Conservation (phyloP, 2,329 filamentous ascomycete species). For the Fusarium sacchari region DNA sequence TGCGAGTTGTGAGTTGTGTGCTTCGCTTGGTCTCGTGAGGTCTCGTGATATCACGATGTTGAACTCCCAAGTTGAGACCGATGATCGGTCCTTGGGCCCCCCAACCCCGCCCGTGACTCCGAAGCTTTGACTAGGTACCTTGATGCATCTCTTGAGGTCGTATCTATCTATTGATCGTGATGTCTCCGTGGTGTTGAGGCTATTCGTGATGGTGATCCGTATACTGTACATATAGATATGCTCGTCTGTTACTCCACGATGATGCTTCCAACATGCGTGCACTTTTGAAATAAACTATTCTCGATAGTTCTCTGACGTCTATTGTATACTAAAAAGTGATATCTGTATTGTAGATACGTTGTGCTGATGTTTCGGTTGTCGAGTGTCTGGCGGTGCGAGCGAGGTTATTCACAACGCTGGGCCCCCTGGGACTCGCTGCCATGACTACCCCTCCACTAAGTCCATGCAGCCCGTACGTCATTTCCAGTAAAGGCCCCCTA, state of each 20-base stretch:
- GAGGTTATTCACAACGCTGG: slow-evolving; percentile 17
- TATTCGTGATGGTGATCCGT: not conserved
- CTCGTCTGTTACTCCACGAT: not conserved
- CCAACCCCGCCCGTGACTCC: not conserved
- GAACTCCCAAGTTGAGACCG: not conserved
- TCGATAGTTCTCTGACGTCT: accelerated
- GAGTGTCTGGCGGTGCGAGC: not conserved
- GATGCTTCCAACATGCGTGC: not conserved
- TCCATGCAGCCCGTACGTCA: not conserved
- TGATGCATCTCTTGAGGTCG: accelerated
- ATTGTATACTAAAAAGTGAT: accelerated
- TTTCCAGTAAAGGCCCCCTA: not conserved
- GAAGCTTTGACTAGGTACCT: not conserved
- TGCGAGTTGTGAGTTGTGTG: slow-evolving; percentile 2
- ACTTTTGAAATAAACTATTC: not conserved
- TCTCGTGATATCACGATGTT: not conserved
- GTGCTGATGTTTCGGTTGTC: not conserved
- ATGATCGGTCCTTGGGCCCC: not conserved
- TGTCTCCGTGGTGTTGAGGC: slow-evolving; percentile 15
- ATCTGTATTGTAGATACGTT: accelerated
- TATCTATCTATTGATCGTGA: not conserved
- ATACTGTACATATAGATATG: not conserved
- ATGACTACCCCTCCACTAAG: slow-evolving; percentile 10
- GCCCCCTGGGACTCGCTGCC: slow-evolving; percentile 8
- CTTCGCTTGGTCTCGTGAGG: not conserved